phyloP scores from a whole-genome alignment of 2,329 filamentous ascomycete genomes.

The Claviceps pusilla region DNA sequence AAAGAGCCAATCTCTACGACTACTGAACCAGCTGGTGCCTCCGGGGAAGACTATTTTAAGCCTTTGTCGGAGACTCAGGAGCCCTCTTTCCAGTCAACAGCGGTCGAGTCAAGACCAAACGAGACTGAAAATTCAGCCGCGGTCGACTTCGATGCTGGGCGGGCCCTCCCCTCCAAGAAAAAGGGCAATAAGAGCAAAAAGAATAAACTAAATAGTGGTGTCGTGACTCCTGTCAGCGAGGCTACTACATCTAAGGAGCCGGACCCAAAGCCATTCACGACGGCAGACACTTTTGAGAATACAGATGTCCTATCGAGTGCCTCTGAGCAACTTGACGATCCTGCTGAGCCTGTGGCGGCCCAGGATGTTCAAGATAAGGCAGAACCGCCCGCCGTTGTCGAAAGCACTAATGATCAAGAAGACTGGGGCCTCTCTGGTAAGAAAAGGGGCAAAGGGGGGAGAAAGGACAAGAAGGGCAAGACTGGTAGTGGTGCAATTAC shows the following conservation, averaged over 20 bases:
- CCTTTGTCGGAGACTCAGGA: background rate
- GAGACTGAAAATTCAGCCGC: background rate
- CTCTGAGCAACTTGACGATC: background rate
- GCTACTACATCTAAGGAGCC: background rate
- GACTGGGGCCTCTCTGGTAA: constrained; percentile 21
- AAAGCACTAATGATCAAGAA: constrained; percentile 4
- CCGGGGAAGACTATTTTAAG: background rate
- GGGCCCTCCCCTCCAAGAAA: constrained; percentile 2
- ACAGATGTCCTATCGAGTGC: background rate
- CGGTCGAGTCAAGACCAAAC: background rate
- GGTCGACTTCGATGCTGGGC: background rate
- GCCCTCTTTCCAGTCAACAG: background rate
- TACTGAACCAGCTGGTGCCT: background rate
- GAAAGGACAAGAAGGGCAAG: constrained; percentile 9
- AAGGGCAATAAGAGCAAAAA: constrained; percentile 3
- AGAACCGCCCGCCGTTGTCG: constrained; percentile 3
- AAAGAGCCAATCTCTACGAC: background rate
- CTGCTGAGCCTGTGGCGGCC: background rate
- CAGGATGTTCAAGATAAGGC: background rate
- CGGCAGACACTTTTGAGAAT: background rate
- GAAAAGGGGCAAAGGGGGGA: constrained; percentile 29
- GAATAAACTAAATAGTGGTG: background rate
- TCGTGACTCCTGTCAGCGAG: background rate
- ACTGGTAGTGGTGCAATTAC: constrained; percentile 4
- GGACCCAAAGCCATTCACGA: background rate